Conservation (phyloP, 768 basidiomycete species). For the Phanerochaete sordida region DNA sequence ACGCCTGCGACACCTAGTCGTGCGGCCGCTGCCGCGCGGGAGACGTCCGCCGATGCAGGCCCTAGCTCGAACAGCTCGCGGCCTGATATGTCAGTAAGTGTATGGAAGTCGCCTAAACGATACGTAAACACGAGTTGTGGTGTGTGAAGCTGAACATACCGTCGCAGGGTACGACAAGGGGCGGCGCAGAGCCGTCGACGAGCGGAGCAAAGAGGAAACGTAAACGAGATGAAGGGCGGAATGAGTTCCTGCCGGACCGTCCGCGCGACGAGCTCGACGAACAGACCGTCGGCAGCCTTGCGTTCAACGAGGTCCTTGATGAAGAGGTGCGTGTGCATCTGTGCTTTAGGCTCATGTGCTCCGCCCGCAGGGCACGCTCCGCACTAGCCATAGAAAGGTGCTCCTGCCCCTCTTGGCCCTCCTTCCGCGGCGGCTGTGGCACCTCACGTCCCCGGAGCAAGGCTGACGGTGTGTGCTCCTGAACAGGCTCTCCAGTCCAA, state of each 20-base stretch:
- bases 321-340: conserved; percentile 54
- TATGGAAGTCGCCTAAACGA: conserved; percentile 10
- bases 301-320: conserved; percentile 71
- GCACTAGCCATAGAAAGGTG: background rate
- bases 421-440: background rate
- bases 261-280: conserved; percentile 46
- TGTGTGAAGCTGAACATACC: background rate
- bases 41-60: conserved; percentile 10
- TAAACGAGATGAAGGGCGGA: conserved; percentile 45
- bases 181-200: background rate
- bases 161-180: background rate
- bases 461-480: background rate
- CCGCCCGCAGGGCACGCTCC: background rate
- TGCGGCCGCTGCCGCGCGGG: background rate
- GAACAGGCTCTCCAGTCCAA: conserved; percentile 56
- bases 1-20: background rate
- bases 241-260: conserved; percentile 55
- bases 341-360: background rate
- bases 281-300: conserved; percentile 46
- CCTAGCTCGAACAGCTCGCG: conserved; percentile 1
- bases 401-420: background rate
- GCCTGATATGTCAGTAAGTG: conserved; percentile 17
- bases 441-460: background rate
- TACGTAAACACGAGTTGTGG: conserved; percentile 6
- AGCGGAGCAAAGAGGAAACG: conserved; percentile 30